phyloP scores from a whole-genome alignment of 768 basidiomycete species.

The Phaeotremella fagi region DNA sequence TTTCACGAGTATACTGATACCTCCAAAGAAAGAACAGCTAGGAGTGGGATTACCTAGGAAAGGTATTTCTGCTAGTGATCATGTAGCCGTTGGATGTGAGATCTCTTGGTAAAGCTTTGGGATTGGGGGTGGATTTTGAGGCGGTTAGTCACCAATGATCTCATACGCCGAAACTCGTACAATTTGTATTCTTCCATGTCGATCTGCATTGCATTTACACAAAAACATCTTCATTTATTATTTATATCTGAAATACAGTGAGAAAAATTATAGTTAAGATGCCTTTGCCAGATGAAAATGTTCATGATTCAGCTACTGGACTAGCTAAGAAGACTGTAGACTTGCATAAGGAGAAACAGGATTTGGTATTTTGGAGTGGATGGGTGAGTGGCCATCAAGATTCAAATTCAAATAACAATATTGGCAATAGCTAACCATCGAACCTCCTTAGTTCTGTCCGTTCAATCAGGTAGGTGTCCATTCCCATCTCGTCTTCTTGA shows the following conservation, averaged over 20 bases:
- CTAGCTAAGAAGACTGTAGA: conserved; percentile 56
- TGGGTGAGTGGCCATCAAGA: conserved; percentile 56
- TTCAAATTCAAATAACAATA: no score
- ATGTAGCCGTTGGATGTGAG: conserved; percentile 71
- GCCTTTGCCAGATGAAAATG: conserved; percentile 53
- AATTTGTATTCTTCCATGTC: no score
- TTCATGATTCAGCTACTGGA: conserved; percentile 60
- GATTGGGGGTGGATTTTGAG: no score
- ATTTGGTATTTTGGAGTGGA: conserved; percentile 62
- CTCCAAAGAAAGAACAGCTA: conserved; percentile 60
- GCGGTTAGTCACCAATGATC: no score
- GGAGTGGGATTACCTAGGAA: conserved; percentile 71
- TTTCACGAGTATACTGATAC: conserved; percentile 59
- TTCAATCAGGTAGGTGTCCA: conserved; percentile 55
- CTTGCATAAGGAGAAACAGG: conserved; percentile 55
- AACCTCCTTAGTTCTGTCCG: conserved; percentile 59
- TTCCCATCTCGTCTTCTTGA: neutral
- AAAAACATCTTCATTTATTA: no score
- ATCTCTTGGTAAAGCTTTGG: conserved; percentile 22
- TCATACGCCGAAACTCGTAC: no score
- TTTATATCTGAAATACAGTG: neutral
- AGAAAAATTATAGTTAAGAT: neutral
- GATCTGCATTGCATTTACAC: no score
- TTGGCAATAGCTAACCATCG: no score
- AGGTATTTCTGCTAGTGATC: conserved; percentile 78